A percentile compares a stretch with the other conserved stretches of the same genome.
These are phyloP conservation scores for Fraxinus xanthoxyloides DNA, from an alignment of 305 asterid genomes.

Conservation along the genomic window DNA sequence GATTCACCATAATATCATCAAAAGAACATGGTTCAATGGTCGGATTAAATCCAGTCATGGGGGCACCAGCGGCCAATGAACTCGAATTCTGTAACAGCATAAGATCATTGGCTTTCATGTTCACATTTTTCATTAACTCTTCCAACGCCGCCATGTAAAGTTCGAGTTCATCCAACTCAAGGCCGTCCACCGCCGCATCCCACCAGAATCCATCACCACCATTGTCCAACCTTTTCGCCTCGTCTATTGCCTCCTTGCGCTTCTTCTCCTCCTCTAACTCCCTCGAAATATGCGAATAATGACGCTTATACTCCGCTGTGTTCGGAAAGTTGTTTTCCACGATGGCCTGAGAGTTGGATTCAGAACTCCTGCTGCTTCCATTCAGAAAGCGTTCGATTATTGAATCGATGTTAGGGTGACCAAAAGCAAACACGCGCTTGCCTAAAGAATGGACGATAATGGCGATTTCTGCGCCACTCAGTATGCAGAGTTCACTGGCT, in stretches of 20 bases:
- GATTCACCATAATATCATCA: not conserved
- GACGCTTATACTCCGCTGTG: constrained; percentile 13
- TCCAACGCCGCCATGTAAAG: constrained; percentile 22
- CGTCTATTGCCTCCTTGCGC: constrained; percentile 4
- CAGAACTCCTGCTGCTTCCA: not conserved
- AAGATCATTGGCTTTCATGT: constrained; percentile 16
- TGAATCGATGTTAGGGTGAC: constrained; percentile 26
- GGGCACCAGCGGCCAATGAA: not conserved
- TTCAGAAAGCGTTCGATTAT: constrained; percentile 24
- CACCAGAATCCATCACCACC: constrained; percentile 22
- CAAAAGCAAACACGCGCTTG: constrained; percentile 31
- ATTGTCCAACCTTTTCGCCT: constrained; percentile 9
- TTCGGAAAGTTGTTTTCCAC: not conserved
- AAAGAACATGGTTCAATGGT: not conserved
- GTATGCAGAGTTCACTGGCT: constrained; percentile 27
- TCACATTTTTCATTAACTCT: constrained; percentile 24
- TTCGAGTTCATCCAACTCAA: constrained; percentile 25
- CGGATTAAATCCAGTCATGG: not conserved
- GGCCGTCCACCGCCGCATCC: constrained; percentile 15
- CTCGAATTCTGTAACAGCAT: not conserved
- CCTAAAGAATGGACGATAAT: constrained; percentile 27
- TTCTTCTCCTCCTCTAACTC: constrained; percentile 32
- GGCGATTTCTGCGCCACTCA: constrained; percentile 21
- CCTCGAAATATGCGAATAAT: constrained; percentile 15
- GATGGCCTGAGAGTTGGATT: not conserved